Conservation (phyloP, 129 eudicot species). For the Scalesia atractyloides region DNA sequence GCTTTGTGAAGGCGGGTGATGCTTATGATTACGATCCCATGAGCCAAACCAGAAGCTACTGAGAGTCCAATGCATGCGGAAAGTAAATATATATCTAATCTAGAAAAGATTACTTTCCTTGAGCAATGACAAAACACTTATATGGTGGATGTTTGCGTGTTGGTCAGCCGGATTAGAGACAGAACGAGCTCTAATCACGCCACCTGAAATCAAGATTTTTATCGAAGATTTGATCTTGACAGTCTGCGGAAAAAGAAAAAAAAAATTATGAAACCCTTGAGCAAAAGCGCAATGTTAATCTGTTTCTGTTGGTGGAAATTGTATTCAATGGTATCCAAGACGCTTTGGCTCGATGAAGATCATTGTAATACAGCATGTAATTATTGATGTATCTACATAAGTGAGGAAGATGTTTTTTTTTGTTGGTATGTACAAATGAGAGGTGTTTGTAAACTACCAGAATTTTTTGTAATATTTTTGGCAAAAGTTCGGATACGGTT, state of each 20-base stretch:
- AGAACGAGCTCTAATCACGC: neutral
- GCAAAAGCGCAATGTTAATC: slow-evolving; percentile 14
- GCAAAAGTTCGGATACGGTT: neutral
- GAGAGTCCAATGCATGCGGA: slow-evolving; percentile 35
- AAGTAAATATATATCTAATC: slow-evolving; percentile 31
- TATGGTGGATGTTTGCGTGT: slow-evolving; percentile 21
- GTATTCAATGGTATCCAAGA: slow-evolving; percentile 12
- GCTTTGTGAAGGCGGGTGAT: slow-evolving; percentile 83
- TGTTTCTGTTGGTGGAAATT: slow-evolving; percentile 19
- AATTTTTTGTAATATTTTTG: neutral
- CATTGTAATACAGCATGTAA: slow-evolving; percentile 14
- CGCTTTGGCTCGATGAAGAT: slow-evolving; percentile 17
- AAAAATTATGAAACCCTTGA: neutral
- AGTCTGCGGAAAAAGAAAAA: slow-evolving; percentile 5
- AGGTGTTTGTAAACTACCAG: neutral
- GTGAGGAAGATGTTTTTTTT: neutral
- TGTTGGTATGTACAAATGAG: neutral
- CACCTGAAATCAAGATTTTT: slow-evolving; percentile 17
- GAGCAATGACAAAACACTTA: slow-evolving; percentile 22
- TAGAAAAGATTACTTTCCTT: slow-evolving; percentile 32
- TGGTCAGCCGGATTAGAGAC: slow-evolving; percentile 18
- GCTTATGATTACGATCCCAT: slow-evolving; percentile 79
- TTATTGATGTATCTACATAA: slow-evolving; percentile 22
- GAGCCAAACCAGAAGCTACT: slow-evolving; percentile 62
- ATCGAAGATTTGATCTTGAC: slow-evolving; percentile 14